Evolutionary conservation across 306 rosid genomes (phyloP), one percentile per base, ranked within the genome.

Genomic region (Quercus rubra): DNA sequence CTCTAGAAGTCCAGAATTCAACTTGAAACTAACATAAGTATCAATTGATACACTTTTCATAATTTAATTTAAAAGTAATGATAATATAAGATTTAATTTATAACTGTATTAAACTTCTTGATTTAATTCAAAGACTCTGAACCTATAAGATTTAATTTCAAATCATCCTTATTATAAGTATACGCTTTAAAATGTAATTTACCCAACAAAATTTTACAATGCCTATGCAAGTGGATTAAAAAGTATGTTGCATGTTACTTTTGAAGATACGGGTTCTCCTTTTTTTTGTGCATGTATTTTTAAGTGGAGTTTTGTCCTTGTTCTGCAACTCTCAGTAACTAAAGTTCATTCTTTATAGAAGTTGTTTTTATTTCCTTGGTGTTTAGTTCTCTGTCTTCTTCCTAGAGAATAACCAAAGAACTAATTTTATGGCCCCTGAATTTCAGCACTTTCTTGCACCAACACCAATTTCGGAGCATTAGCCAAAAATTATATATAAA

Each of bases 401-500:
- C 57, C 79, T n/a, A 46, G 19, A 72, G 35, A 86, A 81, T 77
- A 71, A 81, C 55, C 28, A 70, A 76, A 82, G 75, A 76, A 79
- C 77, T 51, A 61, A 80, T 54, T 71, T 79, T 49, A 71, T 58
- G 75, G 84, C 76, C 67, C 12, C 43, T 84, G 82, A 79, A 70
- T 78, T 84, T 58, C 66, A 70, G 84, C 74, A 77, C 73, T 77
- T 77, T 3, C 43, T 23, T 81, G 87, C 82, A 82, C 85, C 90
- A 77, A 21, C 23, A 21, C 23, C 23, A 21, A 21, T 21, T 21
- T 21, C 23, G 23, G 23, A 83, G 69, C 27, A 79, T 76, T 81
- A 78, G 82, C 66, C 18, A 79, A 77, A 74, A 74, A 79, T 46
- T 71, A 25, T 75, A 73, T 73, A 78, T 46, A 66, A 78, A 73